These are phyloP conservation scores for Fusarium haematococcum DNA, from an alignment of 2,329 filamentous ascomycete species.

Conservation along the genomic window DNA sequence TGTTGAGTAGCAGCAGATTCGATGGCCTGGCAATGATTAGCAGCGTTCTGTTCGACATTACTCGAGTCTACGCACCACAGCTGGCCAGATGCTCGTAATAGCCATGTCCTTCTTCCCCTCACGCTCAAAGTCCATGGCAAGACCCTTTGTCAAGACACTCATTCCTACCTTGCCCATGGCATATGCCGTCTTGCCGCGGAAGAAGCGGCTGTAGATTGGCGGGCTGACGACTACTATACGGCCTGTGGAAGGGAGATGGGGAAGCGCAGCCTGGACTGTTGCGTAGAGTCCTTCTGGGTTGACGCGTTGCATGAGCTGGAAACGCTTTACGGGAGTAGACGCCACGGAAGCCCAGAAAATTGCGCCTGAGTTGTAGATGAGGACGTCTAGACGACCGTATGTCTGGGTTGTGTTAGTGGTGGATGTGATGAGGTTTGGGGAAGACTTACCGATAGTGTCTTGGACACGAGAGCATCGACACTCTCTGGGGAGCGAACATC, in stretches of 20 bases:
- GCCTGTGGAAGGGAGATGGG: slow-evolving; percentile 70
- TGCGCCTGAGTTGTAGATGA: slow-evolving; percentile 86
- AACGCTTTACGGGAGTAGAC: slow-evolving; percentile 80
- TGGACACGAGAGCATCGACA: slow-evolving; percentile 69
- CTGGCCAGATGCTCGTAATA: slow-evolving; percentile 86
- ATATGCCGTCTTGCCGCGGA: slow-evolving; percentile 87
- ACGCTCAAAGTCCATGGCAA: slow-evolving; percentile 84
- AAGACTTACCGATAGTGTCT: slow-evolving; percentile 59
- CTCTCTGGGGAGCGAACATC: slow-evolving; percentile 76
- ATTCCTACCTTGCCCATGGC: slow-evolving; percentile 84
- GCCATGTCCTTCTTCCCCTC: slow-evolving; percentile 76
- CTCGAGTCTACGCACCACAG: slow-evolving; percentile 63
- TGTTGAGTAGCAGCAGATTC: slow-evolving; percentile 79
- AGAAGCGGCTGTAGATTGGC: slow-evolving; percentile 87
- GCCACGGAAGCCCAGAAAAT: slow-evolving; percentile 86
- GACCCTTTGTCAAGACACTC: slow-evolving; percentile 82
- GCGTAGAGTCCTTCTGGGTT: slow-evolving; percentile 83
- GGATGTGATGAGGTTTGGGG: not conserved
- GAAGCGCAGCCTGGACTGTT: slow-evolving; percentile 74
- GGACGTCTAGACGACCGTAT: slow-evolving; percentile 75
- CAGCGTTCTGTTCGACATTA: not conserved
- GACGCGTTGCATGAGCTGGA: slow-evolving; percentile 80
- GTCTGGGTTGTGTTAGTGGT: slow-evolving; percentile 46
- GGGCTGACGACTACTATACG: slow-evolving; percentile 84
- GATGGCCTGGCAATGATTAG: slow-evolving; percentile 61